A percentile compares a stretch with the other conserved stretches of the same genome.
phyloP scores from a whole-genome alignment of 176 grass and related monocot species.

The Cymbopogon citratus region DNA sequence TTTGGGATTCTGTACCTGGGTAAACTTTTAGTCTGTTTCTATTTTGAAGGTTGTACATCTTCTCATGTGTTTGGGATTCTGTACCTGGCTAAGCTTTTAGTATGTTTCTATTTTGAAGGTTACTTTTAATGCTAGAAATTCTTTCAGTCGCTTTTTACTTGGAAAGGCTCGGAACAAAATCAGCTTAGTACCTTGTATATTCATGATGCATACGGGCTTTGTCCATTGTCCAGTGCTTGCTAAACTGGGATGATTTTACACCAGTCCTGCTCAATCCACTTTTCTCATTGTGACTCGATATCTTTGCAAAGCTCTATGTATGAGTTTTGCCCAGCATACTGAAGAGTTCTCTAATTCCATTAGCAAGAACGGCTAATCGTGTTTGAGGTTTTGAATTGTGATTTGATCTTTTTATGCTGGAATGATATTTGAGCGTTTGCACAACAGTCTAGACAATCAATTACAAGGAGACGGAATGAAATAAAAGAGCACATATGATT shows the following conservation, averaged over 20 bases:
- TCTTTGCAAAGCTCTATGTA: not conserved
- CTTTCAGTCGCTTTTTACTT: not conserved
- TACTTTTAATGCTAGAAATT: not conserved
- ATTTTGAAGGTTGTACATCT: not conserved
- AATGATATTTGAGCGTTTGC: not conserved
- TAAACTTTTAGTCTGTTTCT: not conserved
- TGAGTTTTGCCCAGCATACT: not conserved
- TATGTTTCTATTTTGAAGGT: not conserved
- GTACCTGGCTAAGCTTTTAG: not conserved
- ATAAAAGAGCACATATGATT: not conserved
- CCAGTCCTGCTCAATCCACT: not conserved
- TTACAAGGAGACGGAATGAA: not conserved
- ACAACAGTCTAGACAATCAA: not conserved
- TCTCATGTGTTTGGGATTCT: not conserved
- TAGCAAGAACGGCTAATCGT: not conserved
- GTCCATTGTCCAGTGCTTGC: not conserved
- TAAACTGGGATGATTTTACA: not conserved
- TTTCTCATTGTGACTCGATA: not conserved
- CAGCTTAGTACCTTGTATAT: not conserved
- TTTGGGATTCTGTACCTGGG: not conserved
- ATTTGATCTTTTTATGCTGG: not conserved
- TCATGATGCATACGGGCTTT: not conserved
- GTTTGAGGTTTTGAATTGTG: not conserved
- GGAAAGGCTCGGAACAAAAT: not conserved
- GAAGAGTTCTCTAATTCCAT: not conserved